A percentile compares a stretch with the other conserved stretches of the same genome.
Conservation (phyloP, 768 basidiomycete species). For the Podaxis sp. region DNA sequence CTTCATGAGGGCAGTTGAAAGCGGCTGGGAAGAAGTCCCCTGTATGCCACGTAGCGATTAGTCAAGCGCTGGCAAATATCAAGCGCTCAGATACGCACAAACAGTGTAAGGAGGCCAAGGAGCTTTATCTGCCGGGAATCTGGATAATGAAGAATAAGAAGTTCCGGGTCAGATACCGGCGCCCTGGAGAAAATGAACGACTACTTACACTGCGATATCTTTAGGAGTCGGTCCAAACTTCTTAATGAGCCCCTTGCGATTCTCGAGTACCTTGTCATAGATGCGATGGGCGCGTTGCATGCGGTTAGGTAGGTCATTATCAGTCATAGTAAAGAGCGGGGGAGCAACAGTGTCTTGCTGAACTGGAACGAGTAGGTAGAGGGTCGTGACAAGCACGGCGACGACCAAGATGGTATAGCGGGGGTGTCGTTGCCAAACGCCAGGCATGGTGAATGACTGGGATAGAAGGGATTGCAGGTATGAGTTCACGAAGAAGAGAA, state of each 20-base stretch:
- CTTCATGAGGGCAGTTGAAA: slow-evolving; percentile 52
- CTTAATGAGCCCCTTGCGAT: slow-evolving; percentile 48
- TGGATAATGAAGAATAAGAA: slow-evolving; percentile 19
- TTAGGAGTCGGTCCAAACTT: slow-evolving; percentile 53
- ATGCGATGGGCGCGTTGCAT: slow-evolving; percentile 42
- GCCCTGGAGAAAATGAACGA: not conserved
- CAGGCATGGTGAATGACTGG: slow-evolving; percentile 23
- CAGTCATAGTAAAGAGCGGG: slow-evolving; percentile 24
- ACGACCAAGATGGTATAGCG: slow-evolving; percentile 48
- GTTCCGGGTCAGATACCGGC: slow-evolving; percentile 4
- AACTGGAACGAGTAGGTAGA: slow-evolving; percentile 47
- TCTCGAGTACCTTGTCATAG: slow-evolving; percentile 42
- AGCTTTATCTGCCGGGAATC: slow-evolving; percentile 50
- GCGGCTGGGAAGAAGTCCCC: slow-evolving; percentile 58
- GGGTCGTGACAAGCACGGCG: slow-evolving; percentile 39
- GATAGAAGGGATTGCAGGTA: not conserved
- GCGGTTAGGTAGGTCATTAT: slow-evolving; percentile 37
- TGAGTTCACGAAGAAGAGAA: not conserved
- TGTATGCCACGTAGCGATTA: slow-evolving; percentile 22
- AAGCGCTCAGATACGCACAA: slow-evolving; percentile 37
- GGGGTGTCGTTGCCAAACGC: slow-evolving; percentile 46
- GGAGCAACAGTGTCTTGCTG: slow-evolving; percentile 23
- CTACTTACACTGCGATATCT: slow-evolving; percentile 46
- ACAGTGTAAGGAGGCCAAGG: slow-evolving; percentile 62
- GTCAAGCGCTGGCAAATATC: not conserved